Conservation (phyloP, 1,284 basidiomycete species). For the Agroathelia rolfsii region DNA sequence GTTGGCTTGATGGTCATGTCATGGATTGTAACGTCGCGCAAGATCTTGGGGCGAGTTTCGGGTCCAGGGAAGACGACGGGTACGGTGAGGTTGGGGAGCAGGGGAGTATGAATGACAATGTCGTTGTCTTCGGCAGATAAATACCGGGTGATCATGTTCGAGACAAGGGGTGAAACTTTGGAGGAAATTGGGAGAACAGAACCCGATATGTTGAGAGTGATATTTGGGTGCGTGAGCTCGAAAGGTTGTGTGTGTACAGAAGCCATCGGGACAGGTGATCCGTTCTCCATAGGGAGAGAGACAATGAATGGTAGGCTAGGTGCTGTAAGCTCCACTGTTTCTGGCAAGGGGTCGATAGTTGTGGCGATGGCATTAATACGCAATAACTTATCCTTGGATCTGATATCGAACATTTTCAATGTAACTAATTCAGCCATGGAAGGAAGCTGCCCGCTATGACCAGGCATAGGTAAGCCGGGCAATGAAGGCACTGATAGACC, state of each 20-base stretch:
- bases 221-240: constrained; percentile 54
- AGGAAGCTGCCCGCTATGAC: constrained; percentile 39
- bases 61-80: constrained; percentile 54
- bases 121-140: constrained; percentile 44
- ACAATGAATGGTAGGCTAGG: constrained; percentile 54
- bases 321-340: constrained; percentile 33
- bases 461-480: constrained; percentile 57
- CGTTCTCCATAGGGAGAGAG: constrained; percentile 30
- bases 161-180: constrained; percentile 37
- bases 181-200: constrained; percentile 44
- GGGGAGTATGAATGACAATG: constrained; percentile 45
- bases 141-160: constrained; percentile 51
- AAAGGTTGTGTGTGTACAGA: constrained; percentile 45
- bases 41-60: constrained; percentile 45
- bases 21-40: constrained; percentile 59
- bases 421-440: constrained; percentile 47
- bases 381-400: constrained; percentile 34
- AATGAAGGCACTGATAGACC: constrained; percentile 43
- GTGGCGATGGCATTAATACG: constrained; percentile 45
- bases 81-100: constrained; percentile 37
- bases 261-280: constrained; percentile 34
- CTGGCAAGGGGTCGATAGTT: constrained; percentile 44
- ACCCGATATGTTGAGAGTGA: constrained; percentile 48
- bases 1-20: constrained; percentile 60
- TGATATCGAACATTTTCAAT: constrained; percentile 45